Evolutionary conservation across 164 flowering plant genomes (phyloP).

Genomic region (Aristolochia contorta): DNA sequence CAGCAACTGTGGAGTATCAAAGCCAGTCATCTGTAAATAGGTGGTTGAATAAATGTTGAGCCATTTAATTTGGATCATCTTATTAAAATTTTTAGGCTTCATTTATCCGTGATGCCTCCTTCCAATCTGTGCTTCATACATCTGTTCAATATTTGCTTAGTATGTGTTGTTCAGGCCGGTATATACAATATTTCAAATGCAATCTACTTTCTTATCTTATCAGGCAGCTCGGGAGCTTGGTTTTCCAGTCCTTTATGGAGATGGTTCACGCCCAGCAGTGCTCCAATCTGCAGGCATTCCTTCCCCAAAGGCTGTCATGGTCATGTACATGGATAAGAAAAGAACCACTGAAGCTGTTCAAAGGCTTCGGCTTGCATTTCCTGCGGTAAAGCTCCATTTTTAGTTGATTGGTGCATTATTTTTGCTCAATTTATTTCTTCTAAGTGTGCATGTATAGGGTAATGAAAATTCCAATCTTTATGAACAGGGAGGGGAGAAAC

Average conservation of each 20-base stretch:
- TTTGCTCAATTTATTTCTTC: too few relatives aligned
- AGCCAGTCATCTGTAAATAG: neutral
- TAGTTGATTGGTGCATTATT: too few relatives aligned
- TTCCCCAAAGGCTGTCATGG: constrained; percentile 93
- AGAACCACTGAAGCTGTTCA: constrained; percentile 74
- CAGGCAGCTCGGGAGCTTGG: constrained; percentile 79
- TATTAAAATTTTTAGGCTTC: too few relatives aligned
- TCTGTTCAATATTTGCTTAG: too few relatives aligned
- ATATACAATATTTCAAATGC: too few relatives aligned
- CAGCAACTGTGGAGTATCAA: too few relatives aligned
- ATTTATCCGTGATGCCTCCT: too few relatives aligned
- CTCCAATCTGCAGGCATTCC: constrained; percentile 92
- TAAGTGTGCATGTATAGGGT: too few relatives aligned
- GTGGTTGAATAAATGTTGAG: neutral
- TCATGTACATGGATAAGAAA: constrained; percentile 66
- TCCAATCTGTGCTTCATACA: too few relatives aligned
- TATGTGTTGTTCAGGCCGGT: too few relatives aligned
- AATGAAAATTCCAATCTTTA: too few relatives aligned
- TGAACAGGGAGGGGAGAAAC: too few relatives aligned
- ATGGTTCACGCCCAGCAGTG: constrained; percentile 90
- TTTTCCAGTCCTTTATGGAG: constrained; percentile 87
- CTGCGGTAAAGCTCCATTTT: constrained; percentile 39
- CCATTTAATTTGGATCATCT: neutral
- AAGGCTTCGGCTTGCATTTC: constrained; percentile 80
- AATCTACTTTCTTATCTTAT: neutral